phyloP scores from a whole-genome alignment of 345 rosid species.

The Acer negundo region DNA sequence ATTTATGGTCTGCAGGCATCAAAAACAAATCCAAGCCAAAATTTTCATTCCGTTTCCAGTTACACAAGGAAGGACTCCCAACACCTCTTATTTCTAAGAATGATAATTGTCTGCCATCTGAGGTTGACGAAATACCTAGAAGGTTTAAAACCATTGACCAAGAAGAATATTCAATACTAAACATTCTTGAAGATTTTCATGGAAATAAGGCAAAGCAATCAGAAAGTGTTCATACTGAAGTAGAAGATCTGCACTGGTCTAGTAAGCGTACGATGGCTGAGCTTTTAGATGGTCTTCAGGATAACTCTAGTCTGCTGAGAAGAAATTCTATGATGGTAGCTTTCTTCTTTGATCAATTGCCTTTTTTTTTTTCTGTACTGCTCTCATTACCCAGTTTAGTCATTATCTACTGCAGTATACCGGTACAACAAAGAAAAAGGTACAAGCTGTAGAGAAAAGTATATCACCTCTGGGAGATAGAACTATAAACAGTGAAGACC shows the following conservation, averaged over 20 bases:
- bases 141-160: slow-evolving; percentile 29
- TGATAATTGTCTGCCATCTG: slow-evolving; percentile 22
- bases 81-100: slow-evolving; percentile 14
- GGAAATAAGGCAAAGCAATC: slow-evolving; percentile 30
- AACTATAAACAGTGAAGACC: slow-evolving; percentile 40
- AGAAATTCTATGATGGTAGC: slow-evolving; percentile 41
- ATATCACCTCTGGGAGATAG: slow-evolving; percentile 32
- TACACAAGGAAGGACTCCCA: slow-evolving; percentile 30
- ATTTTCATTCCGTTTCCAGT: slow-evolving; percentile 50
- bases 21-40: slow-evolving; percentile 54
- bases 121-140: slow-evolving; percentile 38
- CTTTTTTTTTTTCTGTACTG: slow-evolving; percentile 9
- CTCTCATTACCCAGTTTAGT: slow-evolving; percentile 25
- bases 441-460: slow-evolving; percentile 38
- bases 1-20: slow-evolving; percentile 39
- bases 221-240: slow-evolving; percentile 23
- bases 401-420: slow-evolving; percentile 39
- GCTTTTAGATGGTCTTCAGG: slow-evolving; percentile 49
- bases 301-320: slow-evolving; percentile 32
- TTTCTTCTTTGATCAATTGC: slow-evolving; percentile 18
- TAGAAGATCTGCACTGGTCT: slow-evolving; percentile 26
- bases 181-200: slow-evolving; percentile 25
- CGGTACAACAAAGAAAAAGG: slow-evolving; percentile 32
- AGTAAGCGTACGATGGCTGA: slow-evolving; percentile 42
- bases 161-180: slow-evolving; percentile 32